Percentiles rank a stretch among this genome's conserved stretches.
These are phyloP conservation scores for Colletotrichum truncatum DNA, from an alignment of 2,329 filamentous ascomycete genomes.

Conservation along the genomic window DNA sequence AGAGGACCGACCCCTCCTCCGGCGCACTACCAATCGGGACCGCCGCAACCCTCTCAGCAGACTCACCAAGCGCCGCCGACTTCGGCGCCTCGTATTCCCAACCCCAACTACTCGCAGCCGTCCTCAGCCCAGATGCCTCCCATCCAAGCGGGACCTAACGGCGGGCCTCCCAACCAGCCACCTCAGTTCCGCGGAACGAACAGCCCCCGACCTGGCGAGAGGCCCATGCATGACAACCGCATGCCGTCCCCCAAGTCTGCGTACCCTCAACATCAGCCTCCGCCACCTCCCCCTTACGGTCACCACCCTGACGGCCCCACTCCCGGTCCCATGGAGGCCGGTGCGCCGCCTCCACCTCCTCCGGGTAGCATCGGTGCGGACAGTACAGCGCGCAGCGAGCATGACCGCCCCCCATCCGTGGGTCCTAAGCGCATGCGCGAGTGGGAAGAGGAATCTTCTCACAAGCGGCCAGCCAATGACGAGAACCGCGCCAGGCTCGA, in stretches of 20 bases:
- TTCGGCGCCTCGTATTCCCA: conserved; percentile 63
- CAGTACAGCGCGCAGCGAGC: conserved; percentile 66
- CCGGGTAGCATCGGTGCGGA: conserved; percentile 69
- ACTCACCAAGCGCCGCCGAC: conserved; percentile 49
- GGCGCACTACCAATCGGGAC: conserved; percentile 57
- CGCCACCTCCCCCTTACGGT: conserved; percentile 62
- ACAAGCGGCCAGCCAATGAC: conserved; percentile 89
- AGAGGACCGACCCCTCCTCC: conserved; percentile 63
- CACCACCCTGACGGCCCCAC: conserved; percentile 73
- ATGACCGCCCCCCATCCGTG: conserved; percentile 82
- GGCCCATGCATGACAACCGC: conserved; percentile 83
- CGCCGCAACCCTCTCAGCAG: conserved; percentile 59
- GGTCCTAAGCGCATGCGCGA: conserved; percentile 87
- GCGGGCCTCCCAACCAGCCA: conserved; percentile 60
- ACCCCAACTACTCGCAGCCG: conserved; percentile 67
- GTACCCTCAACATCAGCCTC: conserved; percentile 79
- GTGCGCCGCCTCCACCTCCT: conserved; percentile 71
- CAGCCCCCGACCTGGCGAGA: conserved; percentile 85
- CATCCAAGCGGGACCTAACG: conserved; percentile 48
- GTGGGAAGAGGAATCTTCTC: conserved; percentile 85
- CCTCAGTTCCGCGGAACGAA: conserved; percentile 77
- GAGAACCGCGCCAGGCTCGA: conserved; percentile 88
- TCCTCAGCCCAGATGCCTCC: conserved; percentile 48
- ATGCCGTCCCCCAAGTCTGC: conserved; percentile 91
- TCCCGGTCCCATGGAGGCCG: conserved; percentile 71